Evolutionary conservation across 176 grass and related monocot species (phyloP).

Genomic region (Guadua angustifolia): DNA sequence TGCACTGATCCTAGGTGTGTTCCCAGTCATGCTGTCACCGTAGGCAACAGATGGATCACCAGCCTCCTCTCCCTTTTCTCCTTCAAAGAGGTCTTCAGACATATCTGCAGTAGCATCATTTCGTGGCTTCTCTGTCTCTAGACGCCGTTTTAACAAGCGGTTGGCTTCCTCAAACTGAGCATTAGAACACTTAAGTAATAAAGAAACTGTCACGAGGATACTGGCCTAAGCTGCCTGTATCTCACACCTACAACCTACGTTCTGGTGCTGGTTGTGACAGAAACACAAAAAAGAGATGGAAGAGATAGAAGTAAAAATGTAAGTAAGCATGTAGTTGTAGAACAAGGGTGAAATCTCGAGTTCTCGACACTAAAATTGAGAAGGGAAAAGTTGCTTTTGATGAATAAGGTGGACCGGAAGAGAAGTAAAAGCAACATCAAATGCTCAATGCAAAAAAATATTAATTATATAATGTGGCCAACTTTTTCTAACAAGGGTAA

Average conservation of each 20-base stretch:
- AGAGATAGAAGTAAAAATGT: constrained; percentile 13
- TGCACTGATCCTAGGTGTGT: constrained; percentile 66
- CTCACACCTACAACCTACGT: too few relatives aligned
- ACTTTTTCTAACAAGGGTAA: neutral
- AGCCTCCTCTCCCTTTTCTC: constrained; percentile 69
- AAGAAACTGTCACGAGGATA: neutral
- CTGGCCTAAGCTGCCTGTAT: too few relatives aligned
- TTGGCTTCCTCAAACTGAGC: constrained; percentile 69
- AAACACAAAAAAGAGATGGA: constrained; percentile 13
- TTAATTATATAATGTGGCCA: neutral
- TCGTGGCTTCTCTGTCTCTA: constrained; percentile 58
- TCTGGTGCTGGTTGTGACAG: too few relatives aligned
- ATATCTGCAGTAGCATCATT: constrained; percentile 72
- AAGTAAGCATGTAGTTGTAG: constrained; percentile 15
- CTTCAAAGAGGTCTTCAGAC: constrained; percentile 90
- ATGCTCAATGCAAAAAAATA: neutral
- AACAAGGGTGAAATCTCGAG: constrained; percentile 1
- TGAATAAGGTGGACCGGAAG: neutral
- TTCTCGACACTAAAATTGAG: constrained; percentile 24
- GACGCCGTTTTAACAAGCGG: constrained; percentile 61
- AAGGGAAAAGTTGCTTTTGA: neutral
- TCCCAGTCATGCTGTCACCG: constrained; percentile 61
- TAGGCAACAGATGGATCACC: constrained; percentile 73
- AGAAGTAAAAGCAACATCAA: constrained; percentile 5
- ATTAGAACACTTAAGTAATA: constrained; percentile 40